Evolutionary conservation across 2,329 filamentous ascomycete genomes (phyloP).

Genomic region (Aspergillus unguis): DNA sequence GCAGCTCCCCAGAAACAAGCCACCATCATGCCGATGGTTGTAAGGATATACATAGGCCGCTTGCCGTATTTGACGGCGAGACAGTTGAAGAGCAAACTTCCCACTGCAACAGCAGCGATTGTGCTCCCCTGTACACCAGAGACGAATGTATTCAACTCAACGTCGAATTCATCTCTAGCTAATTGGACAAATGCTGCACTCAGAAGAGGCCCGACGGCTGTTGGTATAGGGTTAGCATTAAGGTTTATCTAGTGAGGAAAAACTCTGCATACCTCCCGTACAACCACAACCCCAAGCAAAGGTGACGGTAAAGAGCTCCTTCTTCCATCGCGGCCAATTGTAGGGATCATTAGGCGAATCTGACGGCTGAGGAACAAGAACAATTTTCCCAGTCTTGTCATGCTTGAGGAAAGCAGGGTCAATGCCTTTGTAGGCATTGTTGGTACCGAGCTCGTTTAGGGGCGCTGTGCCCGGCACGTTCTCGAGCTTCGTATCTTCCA

Average conservation of each 20-base stretch:
- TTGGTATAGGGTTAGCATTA: background rate
- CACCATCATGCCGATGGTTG: constrained; percentile 33
- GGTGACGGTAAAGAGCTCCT: constrained; percentile 40
- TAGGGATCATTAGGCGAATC: constrained; percentile 26
- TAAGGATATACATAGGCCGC: constrained; percentile 36
- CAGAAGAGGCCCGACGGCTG: constrained; percentile 40
- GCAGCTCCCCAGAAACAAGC: constrained; percentile 9
- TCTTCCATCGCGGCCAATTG: constrained; percentile 26
- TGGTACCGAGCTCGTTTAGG: constrained; percentile 13
- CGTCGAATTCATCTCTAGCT: constrained; percentile 27
- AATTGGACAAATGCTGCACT: constrained; percentile 34
- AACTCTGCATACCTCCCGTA: constrained; percentile 34
- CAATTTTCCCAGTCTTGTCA: constrained; percentile 27
- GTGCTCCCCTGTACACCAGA: constrained; percentile 37
- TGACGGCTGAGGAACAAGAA: constrained; percentile 27
- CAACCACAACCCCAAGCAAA: constrained; percentile 41
- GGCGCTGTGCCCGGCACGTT: constrained; percentile 32
- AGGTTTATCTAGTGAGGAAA: background rate
- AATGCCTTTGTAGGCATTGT: constrained; percentile 17
- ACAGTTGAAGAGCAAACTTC: constrained; percentile 35
- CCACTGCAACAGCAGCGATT: constrained; percentile 36
- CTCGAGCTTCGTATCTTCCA: constrained; percentile 29
- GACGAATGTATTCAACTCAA: constrained; percentile 32
- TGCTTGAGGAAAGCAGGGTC: constrained; percentile 31
- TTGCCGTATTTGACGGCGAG: constrained; percentile 40